phyloP scores from a whole-genome alignment of 169 alveolate genomes.

The Plasmodium coatneyi region DNA sequence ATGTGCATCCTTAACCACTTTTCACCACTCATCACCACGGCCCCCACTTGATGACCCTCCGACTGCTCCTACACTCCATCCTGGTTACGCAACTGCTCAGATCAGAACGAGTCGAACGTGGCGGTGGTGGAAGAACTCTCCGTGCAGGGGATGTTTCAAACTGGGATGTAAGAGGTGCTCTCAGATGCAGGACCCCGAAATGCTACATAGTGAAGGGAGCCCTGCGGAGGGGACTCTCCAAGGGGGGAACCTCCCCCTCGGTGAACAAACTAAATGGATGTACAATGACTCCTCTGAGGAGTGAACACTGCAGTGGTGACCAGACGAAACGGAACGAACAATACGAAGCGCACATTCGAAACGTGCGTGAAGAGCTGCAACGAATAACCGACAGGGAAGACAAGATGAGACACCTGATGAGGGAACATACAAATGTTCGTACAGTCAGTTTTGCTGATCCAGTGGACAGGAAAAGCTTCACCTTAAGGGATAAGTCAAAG shows the following conservation, averaged over 20 bases:
- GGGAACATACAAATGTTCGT: background rate
- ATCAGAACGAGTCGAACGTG: background rate
- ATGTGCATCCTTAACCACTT: background rate
- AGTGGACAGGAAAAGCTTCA: background rate
- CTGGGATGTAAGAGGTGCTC: background rate
- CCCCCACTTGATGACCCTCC: background rate
- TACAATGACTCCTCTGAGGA: background rate
- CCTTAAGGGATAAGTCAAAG: background rate
- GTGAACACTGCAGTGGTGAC: background rate
- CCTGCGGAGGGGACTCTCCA: background rate
- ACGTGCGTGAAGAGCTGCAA: background rate
- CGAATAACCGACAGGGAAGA: constrained; percentile 2
- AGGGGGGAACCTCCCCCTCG: background rate
- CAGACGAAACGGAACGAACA: background rate
- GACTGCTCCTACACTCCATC: background rate
- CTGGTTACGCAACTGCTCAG: background rate
- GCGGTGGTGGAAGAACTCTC: background rate
- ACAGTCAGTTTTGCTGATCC: constrained; percentile 10
- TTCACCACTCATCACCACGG: background rate
- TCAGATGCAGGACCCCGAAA: background rate
- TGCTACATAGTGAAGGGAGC: background rate
- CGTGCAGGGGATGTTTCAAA: background rate
- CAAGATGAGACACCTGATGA: constrained; percentile 15
- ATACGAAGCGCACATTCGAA: background rate
- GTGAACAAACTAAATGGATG: background rate